A percentile compares a stretch with the other conserved stretches of the same genome.
These are phyloP conservation scores for Talaromyces rugulosus DNA, from an alignment of 2,329 filamentous ascomycete species.

Conservation along the genomic window DNA sequence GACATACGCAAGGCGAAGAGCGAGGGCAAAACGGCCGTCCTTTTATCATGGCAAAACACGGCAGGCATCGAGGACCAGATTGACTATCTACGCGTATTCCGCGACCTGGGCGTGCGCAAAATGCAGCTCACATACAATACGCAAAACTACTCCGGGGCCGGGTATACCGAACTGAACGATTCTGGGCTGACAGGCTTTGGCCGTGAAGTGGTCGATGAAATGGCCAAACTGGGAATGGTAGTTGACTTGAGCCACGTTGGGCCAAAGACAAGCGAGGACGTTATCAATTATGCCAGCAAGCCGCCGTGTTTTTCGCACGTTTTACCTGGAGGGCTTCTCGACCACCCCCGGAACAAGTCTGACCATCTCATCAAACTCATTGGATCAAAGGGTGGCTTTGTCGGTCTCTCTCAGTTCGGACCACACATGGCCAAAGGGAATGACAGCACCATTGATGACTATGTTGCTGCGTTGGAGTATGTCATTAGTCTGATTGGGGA, in stretches of 20 bases:
- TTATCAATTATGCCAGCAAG: slow-evolving; percentile 24
- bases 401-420: slow-evolving; percentile 38
- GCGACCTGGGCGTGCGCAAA: slow-evolving; percentile 38
- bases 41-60: slow-evolving; percentile 41
- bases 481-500: slow-evolving; percentile 34
- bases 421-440: slow-evolving; percentile 39
- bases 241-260: slow-evolving; percentile 20
- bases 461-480: slow-evolving; percentile 38
- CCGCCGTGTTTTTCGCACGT: slow-evolving; percentile 40
- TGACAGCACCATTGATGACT: slow-evolving; percentile 40
- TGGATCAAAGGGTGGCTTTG: slow-evolving; percentile 34
- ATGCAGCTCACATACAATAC: slow-evolving; percentile 44
- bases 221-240: slow-evolving; percentile 18
- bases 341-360: slow-evolving; percentile 38
- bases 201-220: slow-evolving; percentile 14
- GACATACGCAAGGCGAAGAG: slow-evolving; percentile 36
- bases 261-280: slow-evolving; percentile 15
- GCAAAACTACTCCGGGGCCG: slow-evolving; percentile 39
- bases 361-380: slow-evolving; percentile 34
- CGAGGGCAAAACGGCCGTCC: slow-evolving; percentile 34
- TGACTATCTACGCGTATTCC: slow-evolving; percentile 37
- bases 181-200: slow-evolving; percentile 17
- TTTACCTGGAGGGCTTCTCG: slow-evolving; percentile 30
- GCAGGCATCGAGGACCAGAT: slow-evolving; percentile 39
- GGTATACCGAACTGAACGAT: slow-evolving; percentile 35